Evolutionary conservation across 176 grass and related monocot genomes (phyloP).

Genomic region (Coix lacrymajobi): DNA sequence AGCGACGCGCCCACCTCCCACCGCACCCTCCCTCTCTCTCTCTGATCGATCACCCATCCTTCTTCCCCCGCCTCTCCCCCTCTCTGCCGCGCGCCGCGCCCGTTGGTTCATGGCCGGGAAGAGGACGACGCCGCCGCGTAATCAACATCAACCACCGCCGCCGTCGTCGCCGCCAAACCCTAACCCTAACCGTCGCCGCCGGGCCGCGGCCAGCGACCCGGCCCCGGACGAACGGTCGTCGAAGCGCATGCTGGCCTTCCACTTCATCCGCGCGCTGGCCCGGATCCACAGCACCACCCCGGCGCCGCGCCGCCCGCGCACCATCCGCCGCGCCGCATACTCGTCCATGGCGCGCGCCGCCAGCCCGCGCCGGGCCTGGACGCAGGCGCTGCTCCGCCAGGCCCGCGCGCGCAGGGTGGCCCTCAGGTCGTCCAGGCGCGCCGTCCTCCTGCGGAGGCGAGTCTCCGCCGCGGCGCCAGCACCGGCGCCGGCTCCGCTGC

Average conservation of each 20-base stretch:
- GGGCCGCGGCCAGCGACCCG: background rate
- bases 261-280: conserved; percentile 71
- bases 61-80: background rate
- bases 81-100: background rate
- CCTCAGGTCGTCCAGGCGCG: background rate
- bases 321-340: conserved; percentile 68
- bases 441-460: conserved; percentile 29
- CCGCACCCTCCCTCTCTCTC: conserved; percentile 11
- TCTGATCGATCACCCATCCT: conserved; percentile 23
- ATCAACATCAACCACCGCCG: background rate
- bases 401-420: conserved; percentile 12
- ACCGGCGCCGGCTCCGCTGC: background rate
- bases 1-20: background rate
- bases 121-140: background rate
- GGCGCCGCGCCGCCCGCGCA: conserved; percentile 33
- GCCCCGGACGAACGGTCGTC: background rate
- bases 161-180: conserved; percentile 14
- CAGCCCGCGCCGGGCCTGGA: conserved; percentile 43
- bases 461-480: conserved; percentile 6
- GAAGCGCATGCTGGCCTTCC: conserved; percentile 68
- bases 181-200: conserved; percentile 43
- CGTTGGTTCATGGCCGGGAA: conserved; percentile 54
- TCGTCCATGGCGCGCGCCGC: conserved; percentile 60
- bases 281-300: conserved; percentile 37
- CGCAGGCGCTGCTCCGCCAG: conserved; percentile 50